Base-by-base conservation (phyloP, 352 stramenopile genomes). In the Phytophthora capsici region DNA sequence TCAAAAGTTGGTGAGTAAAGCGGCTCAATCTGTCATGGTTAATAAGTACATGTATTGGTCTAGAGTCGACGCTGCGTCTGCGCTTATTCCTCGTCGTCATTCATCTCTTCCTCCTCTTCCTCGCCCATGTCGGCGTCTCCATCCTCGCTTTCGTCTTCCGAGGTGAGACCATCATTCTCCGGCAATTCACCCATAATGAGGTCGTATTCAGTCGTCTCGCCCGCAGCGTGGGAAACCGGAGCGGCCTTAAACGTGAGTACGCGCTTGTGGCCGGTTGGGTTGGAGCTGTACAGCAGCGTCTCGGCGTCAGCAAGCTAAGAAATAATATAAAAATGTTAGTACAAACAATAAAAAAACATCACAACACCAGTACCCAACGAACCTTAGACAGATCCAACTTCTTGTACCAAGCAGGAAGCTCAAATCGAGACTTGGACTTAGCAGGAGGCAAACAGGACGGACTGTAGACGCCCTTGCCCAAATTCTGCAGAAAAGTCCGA, bases 361-460 rank as follows among this genome's bases (percentile, higher is more conserved):
- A 48, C 20, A 43, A 2, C 44, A 32, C 6, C 17, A 56, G 28
- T 14, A 34, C 19, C 2, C 7, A 28, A 53, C 58, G 17, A 49
- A 90, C 82, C 80, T 91, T 87, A 8, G 75, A 6, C 13, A 93
- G 69, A 28, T 77, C 64, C 19, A 93, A 63, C 56, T 72, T 57
- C 37, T 84, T 74, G 56, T 71, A 94, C 86, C 86, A 94, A 30
- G 64, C 53, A 0, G 86, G 84, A 66, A 88, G 49, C 51, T 93
- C 86, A 43, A 94, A 94, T 22, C 86, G 81, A n/a, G 80, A 90
- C 73, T 93, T 94, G 73, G 86, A 92, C 66, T 92, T 90, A 56
- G 71, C 49, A 14, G 86, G 86, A 17, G 86, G 84, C 65, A 90
- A 67, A 46, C 84, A 93, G 20, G 72, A 80, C 38, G 82, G 79